Conservation (phyloP, 495 filamentous ascomycete species). For the Penicillium macrosclerotiorum region DNA sequence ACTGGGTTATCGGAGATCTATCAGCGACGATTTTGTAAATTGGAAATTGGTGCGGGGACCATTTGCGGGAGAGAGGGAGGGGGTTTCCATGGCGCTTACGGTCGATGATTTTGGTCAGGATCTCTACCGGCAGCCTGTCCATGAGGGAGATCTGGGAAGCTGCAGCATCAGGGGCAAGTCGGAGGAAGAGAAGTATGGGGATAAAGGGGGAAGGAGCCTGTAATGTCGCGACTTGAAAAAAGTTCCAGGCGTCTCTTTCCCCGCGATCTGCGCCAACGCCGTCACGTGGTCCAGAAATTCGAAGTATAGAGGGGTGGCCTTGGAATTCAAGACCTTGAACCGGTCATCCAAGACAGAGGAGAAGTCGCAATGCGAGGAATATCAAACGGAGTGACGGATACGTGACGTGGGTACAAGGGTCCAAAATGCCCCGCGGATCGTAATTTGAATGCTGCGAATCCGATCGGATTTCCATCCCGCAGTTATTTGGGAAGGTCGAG, state of each 20-base stretch:
- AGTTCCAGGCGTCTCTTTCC: constrained; percentile 15
- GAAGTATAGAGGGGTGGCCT: too few relatives aligned
- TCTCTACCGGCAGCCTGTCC: constrained; percentile 71
- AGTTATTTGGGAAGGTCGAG: too few relatives aligned
- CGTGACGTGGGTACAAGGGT: neutral
- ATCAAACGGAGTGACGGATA: neutral
- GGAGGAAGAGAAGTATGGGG: constrained; percentile 1
- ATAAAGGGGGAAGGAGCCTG: constrained; percentile 13
- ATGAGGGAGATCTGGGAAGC: constrained; percentile 35
- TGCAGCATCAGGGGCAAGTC: constrained; percentile 36
- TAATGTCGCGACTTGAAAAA: constrained; percentile 10
- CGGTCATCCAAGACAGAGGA: too few relatives aligned
- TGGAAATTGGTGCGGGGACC: constrained; percentile 26
- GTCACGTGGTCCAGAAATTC: constrained; percentile 30
- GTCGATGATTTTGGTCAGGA: constrained; percentile 70
- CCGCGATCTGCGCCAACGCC: constrained; percentile 20
- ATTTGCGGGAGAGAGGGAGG: constrained; percentile 11
- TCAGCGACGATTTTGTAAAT: constrained; percentile 14
- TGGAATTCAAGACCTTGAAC: neutral
- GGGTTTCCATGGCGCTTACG: constrained; percentile 50
- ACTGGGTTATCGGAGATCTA: constrained; percentile 41
- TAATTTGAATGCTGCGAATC: too few relatives aligned
- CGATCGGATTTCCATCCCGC: too few relatives aligned
- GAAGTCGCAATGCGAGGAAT: too few relatives aligned
- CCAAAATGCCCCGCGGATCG: neutral